Evolutionary conservation across 192 early-diverging fungal genomes (phyloP).

Genomic region (Podochytrium sp.): DNA sequence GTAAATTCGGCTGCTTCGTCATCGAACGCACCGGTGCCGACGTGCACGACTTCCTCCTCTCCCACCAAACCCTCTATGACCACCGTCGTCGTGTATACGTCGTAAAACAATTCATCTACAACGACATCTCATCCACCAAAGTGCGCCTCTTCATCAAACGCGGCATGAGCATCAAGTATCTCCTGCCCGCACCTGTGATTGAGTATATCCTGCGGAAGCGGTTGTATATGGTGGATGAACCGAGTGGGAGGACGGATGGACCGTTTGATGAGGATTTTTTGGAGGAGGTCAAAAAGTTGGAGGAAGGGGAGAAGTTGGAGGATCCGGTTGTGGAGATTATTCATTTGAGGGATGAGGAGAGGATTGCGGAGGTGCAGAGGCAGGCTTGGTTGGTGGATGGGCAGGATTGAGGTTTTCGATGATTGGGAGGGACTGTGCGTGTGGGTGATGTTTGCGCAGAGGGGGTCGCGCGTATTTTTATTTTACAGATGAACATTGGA

Average conservation of each 20-base stretch:
- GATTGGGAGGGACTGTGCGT: too few species aligned
- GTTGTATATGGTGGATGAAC: constrained; percentile 63
- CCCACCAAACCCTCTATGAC: constrained; percentile 86
- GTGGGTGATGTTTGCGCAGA: too few species aligned
- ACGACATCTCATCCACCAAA: constrained; percentile 97
- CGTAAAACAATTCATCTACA: constrained; percentile 96
- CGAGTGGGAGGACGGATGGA: constrained; percentile 24
- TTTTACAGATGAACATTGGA: too few species aligned
- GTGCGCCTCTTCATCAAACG: constrained; percentile 93
- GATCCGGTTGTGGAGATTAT: constrained; percentile 3
- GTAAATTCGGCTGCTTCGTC: constrained; percentile 89
- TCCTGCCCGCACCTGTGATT: constrained; percentile 90
- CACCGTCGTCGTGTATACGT: constrained; percentile 83
- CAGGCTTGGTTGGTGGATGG: background rate
- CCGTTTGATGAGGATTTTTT: constrained; percentile 23
- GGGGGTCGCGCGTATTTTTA: background rate
- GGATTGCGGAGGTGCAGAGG: background rate
- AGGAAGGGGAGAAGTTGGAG: constrained; percentile 15
- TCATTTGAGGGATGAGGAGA: background rate
- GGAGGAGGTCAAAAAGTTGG: background rate
- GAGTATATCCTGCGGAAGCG: constrained; percentile 82
- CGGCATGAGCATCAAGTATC: constrained; percentile 92
- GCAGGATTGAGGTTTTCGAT: background rate
- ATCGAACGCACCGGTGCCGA: constrained; percentile 94
- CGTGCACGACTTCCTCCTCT: constrained; percentile 89